Evolutionary conservation across 2,329 filamentous ascomycete species (phyloP).

Genomic region (Elsinoe arachidis): DNA sequence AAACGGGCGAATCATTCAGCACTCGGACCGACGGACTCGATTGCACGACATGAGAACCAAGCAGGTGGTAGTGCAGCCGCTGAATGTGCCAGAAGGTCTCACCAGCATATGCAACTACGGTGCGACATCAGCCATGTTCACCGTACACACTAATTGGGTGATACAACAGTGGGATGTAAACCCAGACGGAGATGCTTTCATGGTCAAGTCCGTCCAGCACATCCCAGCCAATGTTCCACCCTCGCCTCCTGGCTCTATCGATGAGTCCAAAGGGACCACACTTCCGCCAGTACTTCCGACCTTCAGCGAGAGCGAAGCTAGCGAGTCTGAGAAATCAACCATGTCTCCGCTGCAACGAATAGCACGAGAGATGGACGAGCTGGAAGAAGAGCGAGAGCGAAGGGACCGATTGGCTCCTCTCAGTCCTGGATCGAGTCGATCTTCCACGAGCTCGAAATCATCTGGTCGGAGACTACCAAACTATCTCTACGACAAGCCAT

Average conservation of each 20-base stretch:
- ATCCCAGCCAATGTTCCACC: slow-evolving; percentile 69
- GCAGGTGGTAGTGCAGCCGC: slow-evolving; percentile 81
- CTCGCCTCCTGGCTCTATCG: slow-evolving; percentile 71
- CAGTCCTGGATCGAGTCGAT: slow-evolving; percentile 60
- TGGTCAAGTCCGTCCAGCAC: slow-evolving; percentile 84
- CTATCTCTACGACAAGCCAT: slow-evolving; percentile 41
- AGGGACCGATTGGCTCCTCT: slow-evolving; percentile 55
- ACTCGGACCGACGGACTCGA: slow-evolving; percentile 59
- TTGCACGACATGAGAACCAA: slow-evolving; percentile 99
- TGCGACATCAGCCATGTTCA: slow-evolving; percentile 84
- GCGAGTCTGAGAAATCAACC: slow-evolving; percentile 54
- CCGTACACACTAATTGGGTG: slow-evolving; percentile 75
- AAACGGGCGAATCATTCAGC: slow-evolving; percentile 91
- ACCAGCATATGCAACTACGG: slow-evolving; percentile 81
- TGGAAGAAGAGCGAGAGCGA: slow-evolving; percentile 48
- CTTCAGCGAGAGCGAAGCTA: slow-evolving; percentile 54
- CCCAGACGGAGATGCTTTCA: slow-evolving; percentile 54
- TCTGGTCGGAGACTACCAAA: slow-evolving; percentile 37
- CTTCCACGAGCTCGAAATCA: slow-evolving; percentile 52
- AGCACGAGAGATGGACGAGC: slow-evolving; percentile 58
- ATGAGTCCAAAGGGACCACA: slow-evolving; percentile 52
- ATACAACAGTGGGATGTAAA: slow-evolving; percentile 95
- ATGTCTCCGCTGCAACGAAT: slow-evolving; percentile 68
- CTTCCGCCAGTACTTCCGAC: slow-evolving; percentile 27
- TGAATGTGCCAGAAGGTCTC: slow-evolving; percentile 70